A percentile compares a stretch with the other conserved stretches of the same genome.
These are phyloP conservation scores for Hordeum marinum DNA, from an alignment of 176 grass and related monocot genomes.

Conservation along the genomic window DNA sequence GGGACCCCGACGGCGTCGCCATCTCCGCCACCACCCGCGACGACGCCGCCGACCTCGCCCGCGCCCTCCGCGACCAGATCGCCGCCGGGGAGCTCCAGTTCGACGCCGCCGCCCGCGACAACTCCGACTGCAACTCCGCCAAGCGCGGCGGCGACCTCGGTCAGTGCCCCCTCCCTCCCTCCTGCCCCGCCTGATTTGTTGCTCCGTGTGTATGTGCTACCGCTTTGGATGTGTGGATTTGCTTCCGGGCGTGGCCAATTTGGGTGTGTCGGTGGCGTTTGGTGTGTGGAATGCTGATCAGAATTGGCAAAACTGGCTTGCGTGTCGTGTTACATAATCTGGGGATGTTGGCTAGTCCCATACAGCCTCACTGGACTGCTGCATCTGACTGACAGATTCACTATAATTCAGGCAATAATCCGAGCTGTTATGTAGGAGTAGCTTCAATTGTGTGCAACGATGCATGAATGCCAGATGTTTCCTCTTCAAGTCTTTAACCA, in stretches of 20 bases:
- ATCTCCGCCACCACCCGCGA: slow-evolving; percentile 82
- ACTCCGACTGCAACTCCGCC: slow-evolving; percentile 89
- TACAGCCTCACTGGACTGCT: background rate
- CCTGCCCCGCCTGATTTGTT: background rate
- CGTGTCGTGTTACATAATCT: background rate
- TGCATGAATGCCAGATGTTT: background rate
- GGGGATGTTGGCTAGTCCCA: background rate
- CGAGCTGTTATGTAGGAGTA: background rate
- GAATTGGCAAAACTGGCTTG: background rate
- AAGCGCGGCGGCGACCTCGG: slow-evolving; percentile 94
- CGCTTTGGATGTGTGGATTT: slow-evolving; percentile 7
- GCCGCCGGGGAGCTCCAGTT: slow-evolving; percentile 53
- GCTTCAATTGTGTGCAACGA: background rate
- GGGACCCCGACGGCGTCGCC: slow-evolving; percentile 71
- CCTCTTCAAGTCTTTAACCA: background rate
- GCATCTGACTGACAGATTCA: background rate
- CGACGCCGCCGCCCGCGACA: slow-evolving; percentile 52
- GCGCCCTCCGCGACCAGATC: slow-evolving; percentile 67
- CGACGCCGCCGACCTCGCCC: slow-evolving; percentile 57
- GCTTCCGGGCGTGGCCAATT: background rate
- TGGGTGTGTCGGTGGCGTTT: background rate
- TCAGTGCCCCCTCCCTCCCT: slow-evolving; percentile 21
- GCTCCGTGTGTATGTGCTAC: background rate
- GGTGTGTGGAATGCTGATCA: background rate
- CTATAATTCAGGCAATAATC: background rate